Base-by-base conservation (phyloP, 805 yeast genomes). In the Candida sithepensis region DNA sequence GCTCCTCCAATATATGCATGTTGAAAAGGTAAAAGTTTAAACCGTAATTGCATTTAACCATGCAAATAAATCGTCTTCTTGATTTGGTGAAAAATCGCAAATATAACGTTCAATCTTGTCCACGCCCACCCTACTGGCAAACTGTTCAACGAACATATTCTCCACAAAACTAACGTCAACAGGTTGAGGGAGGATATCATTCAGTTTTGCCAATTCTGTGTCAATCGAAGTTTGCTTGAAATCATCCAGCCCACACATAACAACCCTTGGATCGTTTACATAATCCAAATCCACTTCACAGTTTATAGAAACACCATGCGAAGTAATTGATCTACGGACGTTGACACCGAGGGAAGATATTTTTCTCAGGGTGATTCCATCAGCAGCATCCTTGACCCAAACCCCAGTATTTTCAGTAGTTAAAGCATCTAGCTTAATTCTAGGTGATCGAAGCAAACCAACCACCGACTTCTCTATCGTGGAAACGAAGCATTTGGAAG, bases 311-410 rank as follows among this genome's bases (percentile, higher is more conserved):
- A 92, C 73, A 0, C 99, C 99, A 68, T 91, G 96, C 0, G 94
- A 82, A 0, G 97, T 88, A 28, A 94, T 76, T 12, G 86, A 82
- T 48, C 97, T 70, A 52, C 89, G 84, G 6, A 92, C 83, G 58
- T 89, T 90, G 44, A 92, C 81, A 0, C 99, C 99, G 4, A 95
- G 78, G 21, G 97, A 86, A 1, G 96, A 91, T 28, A 94, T 84
- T 64, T 94, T 91, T 26, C 67, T 59, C 45, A 73, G 59, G 13
- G 69, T 67, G 39, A 65, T 63, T 0, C 32, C 16, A 16, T n/a
- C 21, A 34, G 38, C 21, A 10, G 20, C 16, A n/a, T 46, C 45
- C 10, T 52, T 44, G 33, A 84, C 71, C 97, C 97, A 92, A 2
- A 92, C 96, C 0, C 98, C 98, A 0, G 96, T 92, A 55, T 89